phyloP scores from a whole-genome alignment of 2,329 filamentous ascomycete genomes.

The Fusarium succisae region DNA sequence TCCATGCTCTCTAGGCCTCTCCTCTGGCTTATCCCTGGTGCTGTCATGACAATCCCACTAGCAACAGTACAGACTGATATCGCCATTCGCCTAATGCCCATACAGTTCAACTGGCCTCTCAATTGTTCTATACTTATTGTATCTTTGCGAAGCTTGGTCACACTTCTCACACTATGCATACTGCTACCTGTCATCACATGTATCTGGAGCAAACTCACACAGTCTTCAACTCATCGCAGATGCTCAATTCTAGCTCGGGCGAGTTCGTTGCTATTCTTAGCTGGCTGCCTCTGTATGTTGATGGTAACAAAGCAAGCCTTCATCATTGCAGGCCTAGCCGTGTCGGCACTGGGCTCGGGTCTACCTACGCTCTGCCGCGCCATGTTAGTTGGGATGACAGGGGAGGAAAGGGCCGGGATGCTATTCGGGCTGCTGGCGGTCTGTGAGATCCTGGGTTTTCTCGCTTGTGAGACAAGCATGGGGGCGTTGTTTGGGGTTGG shows the following conservation, averaged over 20 bases:
- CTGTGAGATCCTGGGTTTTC: conserved; percentile 38
- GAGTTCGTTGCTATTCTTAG: conserved; percentile 35
- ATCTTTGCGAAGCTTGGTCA: conserved; percentile 35
- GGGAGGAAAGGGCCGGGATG: conserved; percentile 29
- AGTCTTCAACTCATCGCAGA: conserved; percentile 3
- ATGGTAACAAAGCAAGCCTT: conserved; percentile 32
- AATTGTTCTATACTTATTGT: conserved; percentile 35
- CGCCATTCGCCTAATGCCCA: conserved; percentile 39
- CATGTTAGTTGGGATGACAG: conserved; percentile 31
- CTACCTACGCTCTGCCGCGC: conserved; percentile 40
- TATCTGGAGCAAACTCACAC: conserved; percentile 10
- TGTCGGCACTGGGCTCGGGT: conserved; percentile 40
- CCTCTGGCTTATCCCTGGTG: conserved; percentile 38
- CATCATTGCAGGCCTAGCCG: conserved; percentile 32
- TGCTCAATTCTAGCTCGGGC: conserved; percentile 28
- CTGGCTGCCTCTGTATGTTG: conserved; percentile 38
- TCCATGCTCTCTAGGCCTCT: conserved; percentile 31
- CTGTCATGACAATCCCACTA: conserved; percentile 35
- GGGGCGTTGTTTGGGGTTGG: conserved; percentile 40
- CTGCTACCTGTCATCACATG: conserved; percentile 29
- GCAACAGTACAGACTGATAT: conserved; percentile 35
- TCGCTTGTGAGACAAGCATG: conserved; percentile 33
- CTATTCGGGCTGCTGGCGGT: conserved; percentile 39
- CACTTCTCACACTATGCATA: conserved; percentile 36
- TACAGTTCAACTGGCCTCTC: conserved; percentile 40